A percentile compares a stretch with the other conserved stretches of the same genome.
These are phyloP conservation scores for Candida bentonensis DNA, from an alignment of 805 yeast genomes.

Conservation along the genomic window DNA sequence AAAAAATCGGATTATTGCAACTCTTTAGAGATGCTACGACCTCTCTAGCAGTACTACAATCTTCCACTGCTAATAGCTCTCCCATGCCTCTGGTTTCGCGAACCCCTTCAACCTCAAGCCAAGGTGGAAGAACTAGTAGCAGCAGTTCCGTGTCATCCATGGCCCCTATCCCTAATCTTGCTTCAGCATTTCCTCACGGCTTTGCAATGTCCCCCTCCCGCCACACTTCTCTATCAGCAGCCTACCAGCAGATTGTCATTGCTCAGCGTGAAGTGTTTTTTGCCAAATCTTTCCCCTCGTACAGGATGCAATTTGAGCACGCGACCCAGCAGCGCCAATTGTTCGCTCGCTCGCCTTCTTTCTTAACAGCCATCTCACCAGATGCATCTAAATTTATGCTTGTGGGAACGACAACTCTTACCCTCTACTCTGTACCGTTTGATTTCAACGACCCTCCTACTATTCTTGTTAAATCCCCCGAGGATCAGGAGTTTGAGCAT, in stretches of 20 bases:
- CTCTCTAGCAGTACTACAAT: background rate
- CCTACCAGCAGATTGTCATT: background rate
- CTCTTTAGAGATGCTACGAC: background rate
- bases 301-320: background rate
- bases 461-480: background rate
- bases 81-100: background rate
- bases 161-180: background rate
- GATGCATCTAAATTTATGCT: background rate
- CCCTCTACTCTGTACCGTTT: background rate
- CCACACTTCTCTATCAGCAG: background rate
- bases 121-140: no score
- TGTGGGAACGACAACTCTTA: background rate
- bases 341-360: background rate
- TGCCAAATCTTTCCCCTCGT: background rate
- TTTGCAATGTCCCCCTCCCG: background rate
- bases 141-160: no score
- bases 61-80: background rate
- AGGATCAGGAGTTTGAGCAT: background rate
- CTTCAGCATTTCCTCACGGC: background rate
- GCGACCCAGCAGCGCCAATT: background rate
- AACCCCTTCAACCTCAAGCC: background rate
- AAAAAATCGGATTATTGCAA: background rate
- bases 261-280: constrained; percentile 1
- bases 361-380: background rate
- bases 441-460: background rate